Evolutionary conservation across 2,329 filamentous ascomycete genomes (phyloP), one percentile per base, ranked within the genome.

Genomic region (Exophiala dermatitidis): DNA sequence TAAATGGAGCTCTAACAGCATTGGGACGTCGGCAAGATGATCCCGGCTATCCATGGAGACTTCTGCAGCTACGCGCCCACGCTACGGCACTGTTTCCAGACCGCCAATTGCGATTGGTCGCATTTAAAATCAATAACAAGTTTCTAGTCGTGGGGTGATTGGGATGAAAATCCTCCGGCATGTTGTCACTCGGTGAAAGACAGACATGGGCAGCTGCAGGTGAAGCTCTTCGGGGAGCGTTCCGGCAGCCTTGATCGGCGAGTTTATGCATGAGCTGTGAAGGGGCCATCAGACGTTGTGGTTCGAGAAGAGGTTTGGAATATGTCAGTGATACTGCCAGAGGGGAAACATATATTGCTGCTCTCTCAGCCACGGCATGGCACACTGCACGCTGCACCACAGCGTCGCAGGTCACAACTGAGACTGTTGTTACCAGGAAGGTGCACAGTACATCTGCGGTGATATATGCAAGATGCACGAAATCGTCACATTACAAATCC

Each of bases 1-100:
- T n/a, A 45, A 45, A 3, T 6, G 19, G 3, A 5, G 42, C 29
- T 32, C 4, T 9, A 12, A 43, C 7, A 36, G 7, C 9, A 26
- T 26, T 30, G 19, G 28, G 28, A 43, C 12, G 36, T 12, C 12
- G 4, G 36, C 9, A 38, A 45, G 42, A 3, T 45, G 42, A 32
- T 45, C 42, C 42, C 10, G 42, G 42, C 7, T 41, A 19, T 28
- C 28, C 28, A 9, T 31, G 10, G 28, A 10, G 28, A 12, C 42
- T 31, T 45, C 28, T 45, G 42, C 42, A 45, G 5, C 29, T 45
- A 45, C 42, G 42, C 42, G 42, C 42, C 42, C 42, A 32, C 42
- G 42, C 42, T 45, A 45, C 9, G 32, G 28, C 42, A 45, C 10
- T 32, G 7, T 19, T 45, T 19, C 28, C 28, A 31, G 12, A 8